These are phyloP conservation scores for Lepidium africanum DNA, from an alignment of 345 rosid species.

Conservation along the genomic window DNA sequence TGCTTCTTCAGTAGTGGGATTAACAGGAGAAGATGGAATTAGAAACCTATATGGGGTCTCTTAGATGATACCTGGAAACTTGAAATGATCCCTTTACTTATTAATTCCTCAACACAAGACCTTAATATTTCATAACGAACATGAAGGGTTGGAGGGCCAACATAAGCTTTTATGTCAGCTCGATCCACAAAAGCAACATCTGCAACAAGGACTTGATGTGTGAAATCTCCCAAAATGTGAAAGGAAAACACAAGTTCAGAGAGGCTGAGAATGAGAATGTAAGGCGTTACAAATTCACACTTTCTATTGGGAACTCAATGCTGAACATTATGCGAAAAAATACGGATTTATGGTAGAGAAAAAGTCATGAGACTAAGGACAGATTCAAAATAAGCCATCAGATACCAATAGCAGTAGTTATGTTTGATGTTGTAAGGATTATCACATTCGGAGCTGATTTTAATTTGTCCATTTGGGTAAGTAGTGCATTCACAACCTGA, in stretches of 20 bases:
- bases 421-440: conserved; percentile 89
- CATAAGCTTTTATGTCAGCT: conserved; percentile 96
- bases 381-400: conserved; percentile 2
- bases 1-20: background rate
- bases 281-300: background rate
- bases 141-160: conserved; percentile 91
- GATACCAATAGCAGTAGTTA: conserved; percentile 97
- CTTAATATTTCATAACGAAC: conserved; percentile 90
- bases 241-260: background rate
- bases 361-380: background rate
- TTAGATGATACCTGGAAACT: conserved; percentile 44
- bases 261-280: background rate
- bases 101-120: conserved; percentile 78
- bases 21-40: background rate
- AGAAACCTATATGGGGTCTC: background rate
- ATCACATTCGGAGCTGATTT: conserved; percentile 89
- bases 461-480: conserved; percentile 96
- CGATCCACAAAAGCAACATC: conserved; percentile 96
- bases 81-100: conserved; percentile 61
- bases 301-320: background rate
- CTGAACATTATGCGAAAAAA: background rate
- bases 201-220: conserved; percentile 27
- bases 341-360: background rate
- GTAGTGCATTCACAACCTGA: conserved; percentile 95
- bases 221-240: background rate